Evolutionary conservation across 1,139 yeast species (phyloP).

Genomic region (Sugiyamaella xylanicola): DNA sequence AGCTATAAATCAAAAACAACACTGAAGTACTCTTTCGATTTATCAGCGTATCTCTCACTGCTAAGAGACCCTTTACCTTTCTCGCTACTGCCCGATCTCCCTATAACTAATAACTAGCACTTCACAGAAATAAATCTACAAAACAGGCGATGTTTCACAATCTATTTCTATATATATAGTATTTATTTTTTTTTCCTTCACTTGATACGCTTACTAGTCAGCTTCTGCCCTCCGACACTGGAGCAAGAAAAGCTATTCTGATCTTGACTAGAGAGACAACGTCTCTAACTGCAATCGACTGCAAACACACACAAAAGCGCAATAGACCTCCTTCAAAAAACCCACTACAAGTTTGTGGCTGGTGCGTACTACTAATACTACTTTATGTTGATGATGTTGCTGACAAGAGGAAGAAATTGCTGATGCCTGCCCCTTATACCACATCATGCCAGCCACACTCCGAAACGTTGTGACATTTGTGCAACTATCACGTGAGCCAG

Average conservation of each 20-base stretch:
- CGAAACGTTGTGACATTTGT: slow-evolving; percentile 1
- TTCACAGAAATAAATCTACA: slow-evolving; percentile 11
- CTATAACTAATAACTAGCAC: background rate
- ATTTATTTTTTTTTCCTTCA: background rate
- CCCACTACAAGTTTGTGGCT: background rate
- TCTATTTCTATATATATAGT: slow-evolving; percentile 16
- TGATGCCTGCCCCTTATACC: background rate
- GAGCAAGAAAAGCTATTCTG: background rate
- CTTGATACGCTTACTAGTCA: background rate
- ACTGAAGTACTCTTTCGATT: too few species aligned
- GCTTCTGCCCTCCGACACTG: too few species aligned
- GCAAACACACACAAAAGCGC: background rate
- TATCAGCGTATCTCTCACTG: too few species aligned
- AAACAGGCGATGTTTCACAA: slow-evolving; percentile 13
- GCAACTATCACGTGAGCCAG: background rate
- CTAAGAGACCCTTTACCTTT: too few species aligned
- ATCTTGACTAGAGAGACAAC: background rate
- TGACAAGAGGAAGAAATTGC: background rate
- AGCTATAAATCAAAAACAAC: too few species aligned
- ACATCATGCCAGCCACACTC: background rate
- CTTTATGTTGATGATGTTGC: background rate
- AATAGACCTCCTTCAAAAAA: background rate
- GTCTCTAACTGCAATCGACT: background rate
- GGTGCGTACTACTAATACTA: too few species aligned
- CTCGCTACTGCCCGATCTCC: background rate